Evolutionary conservation across 1,284 basidiomycete genomes (phyloP), one percentile per base, ranked within the genome.

Genomic region (Phlebopus sp.): DNA sequence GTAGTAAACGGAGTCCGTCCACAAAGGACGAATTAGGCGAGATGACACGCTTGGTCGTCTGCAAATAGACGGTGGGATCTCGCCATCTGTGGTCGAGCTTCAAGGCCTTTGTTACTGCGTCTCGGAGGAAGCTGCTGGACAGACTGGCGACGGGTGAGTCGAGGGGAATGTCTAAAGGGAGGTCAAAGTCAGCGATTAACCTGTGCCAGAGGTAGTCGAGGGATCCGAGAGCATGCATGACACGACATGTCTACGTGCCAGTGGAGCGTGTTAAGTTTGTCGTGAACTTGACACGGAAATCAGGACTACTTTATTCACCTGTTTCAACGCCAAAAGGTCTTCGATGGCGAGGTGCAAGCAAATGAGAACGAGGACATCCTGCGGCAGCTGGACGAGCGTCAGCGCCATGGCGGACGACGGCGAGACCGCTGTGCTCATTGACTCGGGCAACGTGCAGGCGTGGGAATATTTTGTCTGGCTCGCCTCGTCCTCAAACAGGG

Each of bases 11-110:
- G 38, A 66, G 49, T 32, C 45, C 46, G 36, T 56, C 57, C 23
- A 56, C 53, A 9, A 62, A 56, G n/a, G 61, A 51, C 10, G 44
- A 53, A 18, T 52, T 53, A 18, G 42, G 44, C 3, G 54, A 32
- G 38, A 60, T 46, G 42, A 79, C 66, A 27, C 66, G 62, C 15
- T 59, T 64, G 23, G 73, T 60, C 32, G 63, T 55, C 42, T 60
- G 65, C 42, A 78, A 66, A 19, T 53, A 57, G 2, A 74, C 63
- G 10, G 55, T 56, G 11, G 61, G 59, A 39, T 64, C 62, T 39
- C 64, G 60, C 81, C 80, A 83, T 52, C 77, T 81, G 35, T 57
- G 64, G 38, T 83, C 77, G 18, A 83, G 65, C 23, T 67, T 72
- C 47, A 81, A 59, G 5, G 78, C 75, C 37, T 64, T 64, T 14